Conservation (phyloP, 805 yeast species). For the Cyberlindnera samutprakarnensis region DNA sequence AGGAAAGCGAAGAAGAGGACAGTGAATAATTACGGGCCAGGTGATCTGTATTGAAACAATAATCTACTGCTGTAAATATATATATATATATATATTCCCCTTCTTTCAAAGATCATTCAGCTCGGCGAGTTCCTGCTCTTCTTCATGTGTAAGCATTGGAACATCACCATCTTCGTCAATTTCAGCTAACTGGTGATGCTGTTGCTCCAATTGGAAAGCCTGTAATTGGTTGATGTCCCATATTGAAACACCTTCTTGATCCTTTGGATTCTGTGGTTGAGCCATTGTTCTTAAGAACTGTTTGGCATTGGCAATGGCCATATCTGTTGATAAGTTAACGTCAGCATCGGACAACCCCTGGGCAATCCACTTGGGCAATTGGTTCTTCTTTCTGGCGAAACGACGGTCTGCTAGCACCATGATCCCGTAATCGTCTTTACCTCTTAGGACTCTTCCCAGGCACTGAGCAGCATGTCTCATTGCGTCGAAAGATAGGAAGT, state of each 20-base stretch:
- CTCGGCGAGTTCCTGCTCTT: constrained; percentile 18
- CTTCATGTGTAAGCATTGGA: constrained; percentile 19
- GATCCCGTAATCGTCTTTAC: constrained; percentile 97
- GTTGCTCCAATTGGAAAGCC: constrained; percentile 42
- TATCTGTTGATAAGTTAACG: constrained; percentile 86
- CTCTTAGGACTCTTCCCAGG: constrained; percentile 92
- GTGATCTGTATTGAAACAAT: neutral
- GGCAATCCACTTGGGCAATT: constrained; percentile 94
- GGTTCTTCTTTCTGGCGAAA: constrained; percentile 77
- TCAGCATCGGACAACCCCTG: constrained; percentile 92
- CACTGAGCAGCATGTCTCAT: constrained; percentile 99
- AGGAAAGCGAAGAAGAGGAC: constrained; percentile 19
- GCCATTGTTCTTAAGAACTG: constrained; percentile 90
- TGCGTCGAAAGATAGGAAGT: constrained; percentile 94
- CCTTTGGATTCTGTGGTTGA: constrained; percentile 83
- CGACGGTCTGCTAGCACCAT: constrained; percentile 97
- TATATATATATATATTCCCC: too few relatives aligned
- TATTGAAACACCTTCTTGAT: constrained; percentile 90
- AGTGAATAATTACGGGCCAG: constrained; percentile 1
- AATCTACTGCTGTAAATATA: too few relatives aligned
- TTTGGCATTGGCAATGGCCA: constrained; percentile 93
- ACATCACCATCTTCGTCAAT: constrained; percentile 23
- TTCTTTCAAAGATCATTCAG: constrained; percentile 2
- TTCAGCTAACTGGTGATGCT: neutral
- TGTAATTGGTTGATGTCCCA: constrained; percentile 75